These are phyloP conservation scores for Iris pallida DNA, from an alignment of 116 monocot species.

Conservation along the genomic window DNA sequence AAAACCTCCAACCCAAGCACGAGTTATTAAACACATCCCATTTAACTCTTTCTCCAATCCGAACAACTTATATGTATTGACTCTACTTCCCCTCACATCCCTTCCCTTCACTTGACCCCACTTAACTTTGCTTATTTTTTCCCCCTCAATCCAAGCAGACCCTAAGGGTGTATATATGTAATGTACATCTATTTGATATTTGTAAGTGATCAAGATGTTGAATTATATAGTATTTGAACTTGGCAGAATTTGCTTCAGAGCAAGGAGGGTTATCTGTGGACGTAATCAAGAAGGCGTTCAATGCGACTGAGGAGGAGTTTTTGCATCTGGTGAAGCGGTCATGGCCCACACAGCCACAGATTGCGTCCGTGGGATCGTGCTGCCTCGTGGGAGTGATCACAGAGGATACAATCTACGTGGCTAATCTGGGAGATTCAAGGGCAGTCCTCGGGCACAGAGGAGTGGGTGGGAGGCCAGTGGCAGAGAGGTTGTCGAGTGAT, in stretches of 20 bases:
- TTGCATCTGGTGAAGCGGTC: conserved; percentile 28
- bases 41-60: too few relatives aligned
- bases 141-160: too few relatives aligned
- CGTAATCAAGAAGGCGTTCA: conserved; percentile 51
- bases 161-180: too few relatives aligned
- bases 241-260: conserved; percentile 39
- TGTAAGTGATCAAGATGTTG: too few relatives aligned
- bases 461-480: conserved; percentile 15
- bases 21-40: too few relatives aligned
- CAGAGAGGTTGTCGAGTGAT: conserved; percentile 43
- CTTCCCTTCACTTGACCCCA: too few relatives aligned
- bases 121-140: too few relatives aligned
- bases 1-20: too few relatives aligned
- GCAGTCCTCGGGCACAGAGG: conserved; percentile 47
- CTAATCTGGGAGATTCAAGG: conserved; percentile 58
- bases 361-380: conserved; percentile 60
- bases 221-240: too few relatives aligned
- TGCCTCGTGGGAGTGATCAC: conserved; percentile 58
- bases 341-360: conserved; percentile 30
- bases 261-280: conserved; percentile 45
- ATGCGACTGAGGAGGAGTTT: conserved; percentile 57
- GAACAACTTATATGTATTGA: too few relatives aligned
- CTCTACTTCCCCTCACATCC: too few relatives aligned
- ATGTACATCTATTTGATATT: too few relatives aligned
- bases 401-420: conserved; percentile 42